phyloP scores from a whole-genome alignment of 257 asterid genomes.

The Nicotiana undulata region DNA sequence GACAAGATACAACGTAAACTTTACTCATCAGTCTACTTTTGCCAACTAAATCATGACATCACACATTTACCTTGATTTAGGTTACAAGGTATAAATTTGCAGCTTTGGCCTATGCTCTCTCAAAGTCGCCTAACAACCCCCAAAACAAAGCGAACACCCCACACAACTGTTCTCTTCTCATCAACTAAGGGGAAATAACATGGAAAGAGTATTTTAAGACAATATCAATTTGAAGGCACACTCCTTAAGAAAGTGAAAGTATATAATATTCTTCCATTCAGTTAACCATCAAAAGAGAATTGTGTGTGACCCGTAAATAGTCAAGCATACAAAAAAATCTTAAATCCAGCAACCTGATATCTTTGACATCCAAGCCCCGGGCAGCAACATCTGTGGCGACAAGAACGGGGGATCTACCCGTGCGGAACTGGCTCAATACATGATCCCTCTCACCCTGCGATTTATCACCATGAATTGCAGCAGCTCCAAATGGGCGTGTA shows the following conservation, averaged over 20 bases:
- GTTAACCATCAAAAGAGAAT: not conserved
- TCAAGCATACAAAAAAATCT: not conserved
- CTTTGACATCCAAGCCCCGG: conserved; percentile 95
- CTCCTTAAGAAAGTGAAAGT: not conserved
- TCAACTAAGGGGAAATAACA: not conserved
- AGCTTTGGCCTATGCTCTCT: not conserved
- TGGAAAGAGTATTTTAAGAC: not conserved
- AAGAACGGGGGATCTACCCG: conserved; percentile 80
- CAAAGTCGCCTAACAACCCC: not conserved
- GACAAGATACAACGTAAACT: not conserved
- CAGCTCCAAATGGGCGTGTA: conserved; percentile 74
- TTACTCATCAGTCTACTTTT: not conserved
- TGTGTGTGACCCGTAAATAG: not conserved
- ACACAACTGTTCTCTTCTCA: not conserved
- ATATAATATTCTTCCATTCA: not conserved
- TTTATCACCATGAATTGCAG: conserved; percentile 97
- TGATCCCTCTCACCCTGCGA: conserved; percentile 92
- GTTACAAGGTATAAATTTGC: not conserved
- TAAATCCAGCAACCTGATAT: conserved; percentile 56
- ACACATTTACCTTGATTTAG: not conserved
- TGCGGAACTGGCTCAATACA: conserved; percentile 79
- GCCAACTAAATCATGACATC: not conserved
- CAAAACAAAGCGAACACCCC: conserved; percentile 1
- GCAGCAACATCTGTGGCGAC: conserved; percentile 99
- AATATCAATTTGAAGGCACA: not conserved